These are phyloP conservation scores for Colletotrichum sp. DNA, from an alignment of 2,329 filamentous ascomycete species.

Conservation along the genomic window DNA sequence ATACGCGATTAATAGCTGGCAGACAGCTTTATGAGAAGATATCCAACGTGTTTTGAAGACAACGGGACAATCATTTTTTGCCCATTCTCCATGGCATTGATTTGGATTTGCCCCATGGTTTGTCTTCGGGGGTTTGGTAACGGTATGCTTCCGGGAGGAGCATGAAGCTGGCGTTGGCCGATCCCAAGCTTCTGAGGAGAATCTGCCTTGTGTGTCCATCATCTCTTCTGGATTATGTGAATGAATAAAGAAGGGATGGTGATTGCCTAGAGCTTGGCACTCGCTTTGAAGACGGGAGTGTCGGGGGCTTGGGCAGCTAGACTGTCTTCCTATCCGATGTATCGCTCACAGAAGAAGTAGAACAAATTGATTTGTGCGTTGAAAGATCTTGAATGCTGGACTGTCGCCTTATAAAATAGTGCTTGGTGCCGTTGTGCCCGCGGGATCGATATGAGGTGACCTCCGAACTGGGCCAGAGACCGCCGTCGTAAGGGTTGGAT, in stretches of 20 bases:
- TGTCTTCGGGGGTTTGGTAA: neutral
- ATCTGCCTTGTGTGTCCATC: neutral
- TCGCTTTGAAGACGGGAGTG: neutral
- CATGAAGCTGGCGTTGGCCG: neutral
- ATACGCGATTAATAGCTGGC: too few species aligned
- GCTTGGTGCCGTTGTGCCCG: rapidly evolving
- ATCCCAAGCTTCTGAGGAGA: neutral
- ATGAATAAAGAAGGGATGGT: neutral
- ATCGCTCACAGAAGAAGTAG: too few species aligned
- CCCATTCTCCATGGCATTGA: neutral
- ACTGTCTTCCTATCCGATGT: neutral
- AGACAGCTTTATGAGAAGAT: too few species aligned
- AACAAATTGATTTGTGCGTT: neutral
- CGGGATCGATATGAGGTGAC: neutral
- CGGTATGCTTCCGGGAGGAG: neutral
- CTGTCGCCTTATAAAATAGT: neutral
- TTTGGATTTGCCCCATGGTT: neutral
- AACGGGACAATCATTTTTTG: too few species aligned
- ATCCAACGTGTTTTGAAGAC: neutral
- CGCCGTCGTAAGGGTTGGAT: neutral
- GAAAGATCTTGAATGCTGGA: neutral
- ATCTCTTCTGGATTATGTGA: neutral
- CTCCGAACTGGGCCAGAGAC: too few species aligned
- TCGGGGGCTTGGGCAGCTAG: neutral
- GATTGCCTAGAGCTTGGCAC: neutral